phyloP scores from a whole-genome alignment of 306 rosid species.

The Dalbergia cultrata region DNA sequence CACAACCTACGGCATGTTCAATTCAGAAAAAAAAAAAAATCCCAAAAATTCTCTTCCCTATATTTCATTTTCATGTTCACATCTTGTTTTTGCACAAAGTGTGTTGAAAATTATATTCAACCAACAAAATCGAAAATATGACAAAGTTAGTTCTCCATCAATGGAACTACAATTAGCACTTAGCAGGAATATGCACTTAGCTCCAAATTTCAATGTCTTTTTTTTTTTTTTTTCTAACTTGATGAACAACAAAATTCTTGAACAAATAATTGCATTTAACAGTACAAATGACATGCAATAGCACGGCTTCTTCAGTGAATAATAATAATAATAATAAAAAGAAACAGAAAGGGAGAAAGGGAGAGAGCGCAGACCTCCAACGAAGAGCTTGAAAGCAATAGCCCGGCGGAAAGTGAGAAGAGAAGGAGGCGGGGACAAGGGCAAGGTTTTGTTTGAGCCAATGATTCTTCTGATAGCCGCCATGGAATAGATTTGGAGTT shows the following conservation, averaged over 20 bases:
- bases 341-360: neutral
- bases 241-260: neutral
- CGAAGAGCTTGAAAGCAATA: constrained; percentile 57
- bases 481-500: constrained; percentile 27
- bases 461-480: constrained; percentile 47
- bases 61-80: neutral
- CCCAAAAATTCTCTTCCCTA: neutral
- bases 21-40: no score
- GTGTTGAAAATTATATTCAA: neutral
- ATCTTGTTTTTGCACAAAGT: neutral
- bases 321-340: no score
- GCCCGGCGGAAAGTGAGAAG: constrained; percentile 48
- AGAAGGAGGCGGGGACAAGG: constrained; percentile 23
- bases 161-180: no score
- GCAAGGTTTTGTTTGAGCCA: neutral
- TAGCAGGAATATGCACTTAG: neutral
- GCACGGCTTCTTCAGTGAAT: neutral
- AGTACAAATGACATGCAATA: neutral
- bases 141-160: no score
- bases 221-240: no score
- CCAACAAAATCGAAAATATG: neutral
- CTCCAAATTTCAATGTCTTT: no score
- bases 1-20: neutral
- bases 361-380: constrained; percentile 50
- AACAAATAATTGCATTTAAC: neutral